Evolutionary conservation across 2,329 filamentous ascomycete species (phyloP), one percentile per base, ranked within the genome.

Genomic region (Bipolaris zeicola): DNA sequence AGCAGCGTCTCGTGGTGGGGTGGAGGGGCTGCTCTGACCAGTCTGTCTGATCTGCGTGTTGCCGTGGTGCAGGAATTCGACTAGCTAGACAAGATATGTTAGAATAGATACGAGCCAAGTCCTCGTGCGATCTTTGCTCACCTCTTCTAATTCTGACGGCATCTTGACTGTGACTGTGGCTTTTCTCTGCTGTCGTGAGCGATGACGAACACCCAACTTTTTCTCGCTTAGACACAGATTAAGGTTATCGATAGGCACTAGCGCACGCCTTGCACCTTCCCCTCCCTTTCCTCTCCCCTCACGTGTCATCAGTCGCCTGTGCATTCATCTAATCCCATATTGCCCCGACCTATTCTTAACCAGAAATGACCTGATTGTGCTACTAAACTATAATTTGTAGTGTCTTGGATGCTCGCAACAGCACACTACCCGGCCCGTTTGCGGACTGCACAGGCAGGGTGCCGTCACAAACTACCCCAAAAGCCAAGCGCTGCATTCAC

Each of bases 31-130:
- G 51, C 52, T 49, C 77, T 67, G 79, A 90, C 88, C 88, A 65
- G 94, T 84, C 74, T 91, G 87, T 67, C 95, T 87, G 63, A 98
- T 92, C 74, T 96, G 90, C 39, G 92, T 91, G 74, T 96, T 96
- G 58, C 91, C 91, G 79, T 96, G 89, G 77, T 91, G 89, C 57
- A 98, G 90, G 78, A 98, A 97, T 75, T 92, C 92, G 60, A 97
- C 92, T 51, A 96, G 87, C 91, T 96, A 45, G n/a, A 48, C 8
- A 16, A 11, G 22, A 1, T 3, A 8, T 34, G 41, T 50, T 33
- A 57, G 41, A 11, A 52, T 28, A 34, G 8, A 33, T 11, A 5
- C 20, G 26, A 1, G 13, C 6, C 11, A 8, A 14, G 26, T 7
- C 26, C 8, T 4, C 6, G 26, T 8, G 5, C 22, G 8, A 14